Evolutionary conservation across 257 asterid genomes (phyloP), one percentile per base, ranked within the genome.

Genomic region (Solanum rostratum): DNA sequence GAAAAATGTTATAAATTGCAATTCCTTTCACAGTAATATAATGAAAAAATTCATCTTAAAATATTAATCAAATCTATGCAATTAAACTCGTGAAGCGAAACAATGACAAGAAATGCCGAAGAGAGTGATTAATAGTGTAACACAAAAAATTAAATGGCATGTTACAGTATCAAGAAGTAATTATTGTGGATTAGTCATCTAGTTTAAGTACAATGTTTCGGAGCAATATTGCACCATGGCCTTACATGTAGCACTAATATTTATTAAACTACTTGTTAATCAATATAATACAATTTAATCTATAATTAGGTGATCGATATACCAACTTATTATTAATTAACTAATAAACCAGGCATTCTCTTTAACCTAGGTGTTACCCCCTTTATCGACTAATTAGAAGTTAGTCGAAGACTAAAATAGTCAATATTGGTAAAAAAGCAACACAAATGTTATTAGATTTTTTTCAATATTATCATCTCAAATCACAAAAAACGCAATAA

Each of bases 161-260:
- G 19, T 54, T 18, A 19, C 20, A 19, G 63, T 24, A 41, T 45
- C 10, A 19, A 41, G 10, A n/a, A 53, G 41, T 1, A 22, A 14
- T 2, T 59, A 13, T 54, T 74, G 13, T 49, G 6, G 24, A 37
- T 7, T 74, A 63, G 69, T 46, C 63, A 87, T 81, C 86, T 85
- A 74, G 0, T 13, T n/a, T 39, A 85, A 33, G 84, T 85, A 29
- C 79, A 86, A 85, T 80, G 88, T 84, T 39, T 85, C 85, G 85
- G 83, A 89, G 85, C 94, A 68, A 37, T 33, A 90, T 52, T 91
- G 95, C 93, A 91, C 81, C 88, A 19, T 91, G 93, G 87, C 87
- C 84, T 88, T 87, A 89, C 90, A 90, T 83, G 87, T 92, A 93
- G 90, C 93, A 82, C 54, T 60, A 4, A 53, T 22, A 9, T 6